Conservation (phyloP, 2,329 filamentous ascomycete genomes). For the Arachnopeziza araneosa region DNA sequence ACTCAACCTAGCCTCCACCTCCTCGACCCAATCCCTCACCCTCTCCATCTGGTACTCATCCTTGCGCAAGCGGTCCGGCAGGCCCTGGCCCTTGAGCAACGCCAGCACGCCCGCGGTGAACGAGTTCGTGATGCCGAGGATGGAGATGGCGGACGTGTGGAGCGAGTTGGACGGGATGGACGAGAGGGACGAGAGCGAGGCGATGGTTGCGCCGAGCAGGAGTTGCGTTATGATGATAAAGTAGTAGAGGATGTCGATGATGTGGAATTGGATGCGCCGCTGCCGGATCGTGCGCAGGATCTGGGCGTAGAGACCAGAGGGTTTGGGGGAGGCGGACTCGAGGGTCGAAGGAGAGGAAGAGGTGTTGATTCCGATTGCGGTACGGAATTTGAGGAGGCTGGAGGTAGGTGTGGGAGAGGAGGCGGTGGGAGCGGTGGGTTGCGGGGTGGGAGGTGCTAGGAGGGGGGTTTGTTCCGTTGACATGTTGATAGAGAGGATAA, state of each 20-base stretch:
- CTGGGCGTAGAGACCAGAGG: constrained; percentile 33
- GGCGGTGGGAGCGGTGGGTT: background rate
- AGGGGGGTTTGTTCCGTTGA: constrained; percentile 16
- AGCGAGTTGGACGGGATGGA: constrained; percentile 28
- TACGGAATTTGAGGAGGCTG: constrained; percentile 22
- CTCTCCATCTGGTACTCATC: constrained; percentile 42
- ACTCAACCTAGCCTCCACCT: constrained; percentile 43
- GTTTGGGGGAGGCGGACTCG: constrained; percentile 7
- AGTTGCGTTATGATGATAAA: constrained; percentile 40
- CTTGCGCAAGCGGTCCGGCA: constrained; percentile 42
- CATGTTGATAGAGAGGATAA: background rate
- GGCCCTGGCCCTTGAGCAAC: constrained; percentile 45
- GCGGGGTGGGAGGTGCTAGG: background rate
- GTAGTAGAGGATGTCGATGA: constrained; percentile 37
- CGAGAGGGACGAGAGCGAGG: constrained; percentile 40
- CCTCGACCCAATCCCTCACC: constrained; percentile 49
- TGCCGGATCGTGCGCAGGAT: constrained; percentile 32
- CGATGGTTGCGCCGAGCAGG: constrained; percentile 42
- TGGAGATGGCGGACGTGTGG: constrained; percentile 47
- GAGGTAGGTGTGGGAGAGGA: background rate
- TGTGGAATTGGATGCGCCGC: constrained; percentile 31
- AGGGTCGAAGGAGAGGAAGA: constrained; percentile 11
- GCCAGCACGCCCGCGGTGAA: constrained; percentile 57
- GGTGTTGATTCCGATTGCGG: constrained; percentile 22
- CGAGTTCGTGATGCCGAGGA: constrained; percentile 58